These are phyloP conservation scores for Cornus florida DNA, from an alignment of 148 eudicot species.

Conservation along the genomic window DNA sequence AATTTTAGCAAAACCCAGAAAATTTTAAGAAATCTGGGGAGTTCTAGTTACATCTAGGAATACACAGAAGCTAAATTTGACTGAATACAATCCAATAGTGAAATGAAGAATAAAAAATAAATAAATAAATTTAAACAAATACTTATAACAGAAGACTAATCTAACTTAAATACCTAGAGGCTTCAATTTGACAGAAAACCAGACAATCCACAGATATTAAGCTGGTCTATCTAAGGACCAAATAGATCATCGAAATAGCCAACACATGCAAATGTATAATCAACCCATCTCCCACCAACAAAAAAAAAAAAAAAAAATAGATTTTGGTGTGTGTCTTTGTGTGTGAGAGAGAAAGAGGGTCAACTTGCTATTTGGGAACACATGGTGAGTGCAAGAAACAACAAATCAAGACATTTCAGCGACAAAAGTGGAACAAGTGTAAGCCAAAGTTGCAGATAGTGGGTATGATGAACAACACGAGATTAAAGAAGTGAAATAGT, in stretches of 20 bases:
- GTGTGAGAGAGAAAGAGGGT: not conserved
- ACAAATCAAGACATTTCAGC: not conserved
- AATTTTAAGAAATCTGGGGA: not conserved
- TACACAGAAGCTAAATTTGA: not conserved
- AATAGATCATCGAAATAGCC: not conserved
- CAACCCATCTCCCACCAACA: slow-evolving; percentile 10
- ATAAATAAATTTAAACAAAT: not conserved
- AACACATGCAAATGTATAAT: slow-evolving; percentile 1
- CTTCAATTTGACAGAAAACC: not conserved
- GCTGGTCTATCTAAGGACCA: not conserved
- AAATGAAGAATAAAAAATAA: no score
- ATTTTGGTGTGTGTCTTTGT: no score
- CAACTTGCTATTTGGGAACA: not conserved
- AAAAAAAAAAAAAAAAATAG: not conserved
- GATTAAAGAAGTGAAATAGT: not conserved
- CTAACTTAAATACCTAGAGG: slow-evolving; percentile 6
- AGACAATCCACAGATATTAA: not conserved
- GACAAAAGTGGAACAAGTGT: not conserved
- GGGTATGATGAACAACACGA: not conserved
- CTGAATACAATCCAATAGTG: not conserved
- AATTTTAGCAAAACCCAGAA: not conserved
- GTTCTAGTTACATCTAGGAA: not conserved
- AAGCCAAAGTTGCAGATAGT: slow-evolving; percentile 14
- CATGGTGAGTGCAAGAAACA: not conserved
- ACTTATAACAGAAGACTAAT: not conserved